Evolutionary conservation across 495 filamentous ascomycete genomes (phyloP).

Genomic region (Opeltia flavorubescens): DNA sequence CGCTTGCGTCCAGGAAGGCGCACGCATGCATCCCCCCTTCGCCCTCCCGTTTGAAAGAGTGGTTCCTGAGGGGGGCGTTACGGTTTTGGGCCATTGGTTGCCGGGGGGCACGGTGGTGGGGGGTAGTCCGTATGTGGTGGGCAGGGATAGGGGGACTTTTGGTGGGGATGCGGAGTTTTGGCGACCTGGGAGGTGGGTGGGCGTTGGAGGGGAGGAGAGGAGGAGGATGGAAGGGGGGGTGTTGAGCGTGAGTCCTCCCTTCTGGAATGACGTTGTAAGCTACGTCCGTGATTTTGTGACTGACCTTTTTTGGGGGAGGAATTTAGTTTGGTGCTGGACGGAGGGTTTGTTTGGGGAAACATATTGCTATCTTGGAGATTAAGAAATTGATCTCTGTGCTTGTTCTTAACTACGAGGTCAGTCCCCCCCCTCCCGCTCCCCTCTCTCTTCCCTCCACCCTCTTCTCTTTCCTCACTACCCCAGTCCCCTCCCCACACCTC

Average conservation of each 20-base stretch:
- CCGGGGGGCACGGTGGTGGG: constrained; percentile 6
- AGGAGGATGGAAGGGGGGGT: constrained; percentile 9
- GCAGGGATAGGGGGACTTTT: constrained; percentile 12
- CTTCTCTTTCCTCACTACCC: no score
- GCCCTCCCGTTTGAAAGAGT: constrained; percentile 25
- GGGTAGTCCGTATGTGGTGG: constrained; percentile 5
- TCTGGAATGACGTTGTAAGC: not conserved
- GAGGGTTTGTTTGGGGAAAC: constrained; percentile 17
- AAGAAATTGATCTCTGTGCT: constrained; percentile 17
- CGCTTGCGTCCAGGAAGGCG: constrained; percentile 21
- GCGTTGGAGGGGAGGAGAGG: not conserved
- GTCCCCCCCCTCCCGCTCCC: no score
- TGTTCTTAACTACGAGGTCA: constrained; percentile 9
- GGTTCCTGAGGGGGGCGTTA: constrained; percentile 21
- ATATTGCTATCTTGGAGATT: constrained; percentile 17
- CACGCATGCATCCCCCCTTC: constrained; percentile 25
- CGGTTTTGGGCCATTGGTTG: constrained; percentile 2
- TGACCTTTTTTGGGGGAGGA: no score
- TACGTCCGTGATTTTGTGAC: not conserved
- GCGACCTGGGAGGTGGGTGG: constrained; percentile 20
- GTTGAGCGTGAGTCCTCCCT: constrained; percentile 15
- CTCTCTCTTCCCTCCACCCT: no score
- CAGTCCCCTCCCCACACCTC: no score
- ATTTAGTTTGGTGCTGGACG: constrained; percentile 20
- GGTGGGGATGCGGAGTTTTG: constrained; percentile 17